These are phyloP conservation scores for Gonapodya prolifera DNA, from an alignment of 192 early-diverging fungal species.

Conservation along the genomic window DNA sequence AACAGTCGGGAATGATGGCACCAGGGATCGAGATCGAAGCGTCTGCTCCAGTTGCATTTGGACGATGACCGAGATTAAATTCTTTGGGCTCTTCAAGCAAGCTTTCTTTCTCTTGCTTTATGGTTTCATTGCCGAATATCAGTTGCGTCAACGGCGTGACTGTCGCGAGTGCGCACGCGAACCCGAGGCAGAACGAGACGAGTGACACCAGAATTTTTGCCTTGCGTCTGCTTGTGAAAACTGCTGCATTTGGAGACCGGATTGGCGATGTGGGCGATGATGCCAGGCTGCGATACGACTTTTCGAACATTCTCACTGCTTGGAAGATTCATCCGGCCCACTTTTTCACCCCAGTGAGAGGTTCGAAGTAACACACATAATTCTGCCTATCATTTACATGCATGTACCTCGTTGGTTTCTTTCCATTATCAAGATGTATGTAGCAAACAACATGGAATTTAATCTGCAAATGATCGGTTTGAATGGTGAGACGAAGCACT, in stretches of 20 bases:
- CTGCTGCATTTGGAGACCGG: not conserved
- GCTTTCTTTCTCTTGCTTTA: not conserved
- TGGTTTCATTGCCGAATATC: not conserved
- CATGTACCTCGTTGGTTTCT: too few species aligned
- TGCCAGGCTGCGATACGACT: too few species aligned
- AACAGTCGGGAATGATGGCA: not conserved
- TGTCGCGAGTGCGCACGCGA: not conserved
- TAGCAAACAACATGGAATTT: too few species aligned
- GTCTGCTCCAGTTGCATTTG: not conserved
- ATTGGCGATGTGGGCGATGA: not conserved
- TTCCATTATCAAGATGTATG: too few species aligned
- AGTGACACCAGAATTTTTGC: not conserved
- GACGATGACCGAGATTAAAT: not conserved
- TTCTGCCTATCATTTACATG: too few species aligned
- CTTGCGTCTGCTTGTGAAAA: not conserved
- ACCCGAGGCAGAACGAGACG: not conserved
- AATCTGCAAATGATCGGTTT: not conserved
- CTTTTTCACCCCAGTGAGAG: too few species aligned
- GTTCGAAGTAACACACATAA: too few species aligned
- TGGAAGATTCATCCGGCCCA: too few species aligned
- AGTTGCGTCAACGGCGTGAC: not conserved
- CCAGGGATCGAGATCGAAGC: not conserved
- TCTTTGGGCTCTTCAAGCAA: too few species aligned
- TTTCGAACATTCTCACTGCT: too few species aligned
- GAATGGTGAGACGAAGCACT: not conserved